Base-by-base conservation (phyloP, 495 filamentous ascomycete genomes). In the Neurospora pannonica region DNA sequence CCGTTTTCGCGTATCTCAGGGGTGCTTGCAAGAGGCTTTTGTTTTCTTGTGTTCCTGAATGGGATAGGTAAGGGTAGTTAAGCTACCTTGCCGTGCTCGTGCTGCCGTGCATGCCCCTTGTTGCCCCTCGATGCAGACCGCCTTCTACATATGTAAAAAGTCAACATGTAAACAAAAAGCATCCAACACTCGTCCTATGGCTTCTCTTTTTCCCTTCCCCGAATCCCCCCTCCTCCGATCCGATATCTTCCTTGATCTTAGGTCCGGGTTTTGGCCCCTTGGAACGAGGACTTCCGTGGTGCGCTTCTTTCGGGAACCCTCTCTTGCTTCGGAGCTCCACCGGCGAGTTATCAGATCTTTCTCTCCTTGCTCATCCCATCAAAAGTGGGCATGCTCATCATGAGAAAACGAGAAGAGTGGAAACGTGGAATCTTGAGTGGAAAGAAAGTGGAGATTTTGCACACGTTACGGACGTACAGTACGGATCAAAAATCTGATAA, bases 401-500 rank as follows among this genome's bases (percentile, higher is more conserved):
- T n/a, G n/a, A 72, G 34, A 71, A 60, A 75, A 75, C 71, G 70
- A 62, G 42, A 69, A 46, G 13, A 69, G 67, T 72, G 54, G 54
- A 31, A 28, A 31, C 13, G 48, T 60, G 48, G 24, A 31, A 62
- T 15, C 13, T 31, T 62, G 24, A 62, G 54, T 48, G 43, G 54
- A 15, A 15, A 62, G 13, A 62, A 62, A 62, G 54, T 17, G 54
- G 54, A 34, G 54, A 34, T 62, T 62, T 62, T 17, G 43, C 9
- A 24, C 43, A 24, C 43, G n/a, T 48, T 31, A 62, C 5, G 13
- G 24, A 31, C 24, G 24, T 62, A 62, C 54, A 62, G 54, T 62
- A 62, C 54, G 54, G 54, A 62, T 28, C 24, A 34, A 62, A 62
- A 8, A 62, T 62, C 54, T 62, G 54, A 62, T 62, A 67, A 67